A percentile compares a stretch with the other conserved stretches of the same genome.
Conservation (phyloP, 2,329 filamentous ascomycete species). For the Aspergillus sp. region DNA sequence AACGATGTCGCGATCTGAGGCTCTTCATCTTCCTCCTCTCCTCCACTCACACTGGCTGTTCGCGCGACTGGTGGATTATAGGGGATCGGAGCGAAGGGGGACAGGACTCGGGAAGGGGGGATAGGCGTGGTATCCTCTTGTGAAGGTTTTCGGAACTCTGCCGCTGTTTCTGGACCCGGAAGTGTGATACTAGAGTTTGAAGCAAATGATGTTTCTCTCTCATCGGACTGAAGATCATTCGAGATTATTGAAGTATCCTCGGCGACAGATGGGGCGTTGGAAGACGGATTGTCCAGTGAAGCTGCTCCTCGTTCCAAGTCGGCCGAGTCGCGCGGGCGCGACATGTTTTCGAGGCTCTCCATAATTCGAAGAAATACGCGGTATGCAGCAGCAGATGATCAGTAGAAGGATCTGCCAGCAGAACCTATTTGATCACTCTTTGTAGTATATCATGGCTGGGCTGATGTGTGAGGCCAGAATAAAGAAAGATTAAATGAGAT, state of each 20-base stretch:
- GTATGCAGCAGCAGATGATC: background rate
- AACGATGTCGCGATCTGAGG: conserved; percentile 46
- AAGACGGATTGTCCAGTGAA: conserved; percentile 18
- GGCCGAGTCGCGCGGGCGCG: conserved; percentile 24
- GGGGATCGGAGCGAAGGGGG: conserved; percentile 26
- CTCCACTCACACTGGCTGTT: conserved; percentile 30
- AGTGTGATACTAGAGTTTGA: conserved; percentile 13
- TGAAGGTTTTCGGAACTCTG: conserved; percentile 7
- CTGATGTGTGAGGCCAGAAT: background rate
- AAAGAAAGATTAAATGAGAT: background rate
- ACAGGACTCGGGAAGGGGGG: conserved; percentile 16
- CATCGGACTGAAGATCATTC: background rate
- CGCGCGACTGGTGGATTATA: conserved; percentile 34
- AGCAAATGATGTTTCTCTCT: conserved; percentile 8
- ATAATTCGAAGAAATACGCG: conserved; percentile 18
- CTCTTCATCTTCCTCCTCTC: conserved; percentile 45
- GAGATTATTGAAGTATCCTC: conserved; percentile 16
- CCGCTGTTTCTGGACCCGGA: conserved; percentile 14
- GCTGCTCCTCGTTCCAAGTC: conserved; percentile 18
- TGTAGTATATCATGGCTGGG: conserved; percentile 1
- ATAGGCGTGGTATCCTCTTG: conserved; percentile 16
- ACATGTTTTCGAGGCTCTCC: conserved; percentile 41
- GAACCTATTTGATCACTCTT: background rate
- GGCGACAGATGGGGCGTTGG: conserved; percentile 17
- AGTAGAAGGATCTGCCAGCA: background rate